Percentiles rank a stretch among this genome's conserved stretches.
Evolutionary conservation across 139 green algal genomes (phyloP).

Genomic region (Chlamydomonas urium): DNA sequence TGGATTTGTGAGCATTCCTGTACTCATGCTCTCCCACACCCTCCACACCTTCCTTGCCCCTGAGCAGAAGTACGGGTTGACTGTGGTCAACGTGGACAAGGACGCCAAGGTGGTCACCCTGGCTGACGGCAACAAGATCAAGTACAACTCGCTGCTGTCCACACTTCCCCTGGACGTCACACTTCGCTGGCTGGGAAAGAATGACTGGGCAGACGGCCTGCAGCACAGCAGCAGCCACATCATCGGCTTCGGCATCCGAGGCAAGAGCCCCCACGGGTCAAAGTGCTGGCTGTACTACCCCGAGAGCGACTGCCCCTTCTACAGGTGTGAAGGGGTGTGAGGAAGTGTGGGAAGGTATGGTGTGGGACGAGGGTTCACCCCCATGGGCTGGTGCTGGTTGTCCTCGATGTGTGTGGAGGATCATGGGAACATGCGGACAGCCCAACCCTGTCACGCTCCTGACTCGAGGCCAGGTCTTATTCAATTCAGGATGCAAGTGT

Average conservation of each 20-base stretch:
- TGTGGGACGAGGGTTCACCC: too few species aligned
- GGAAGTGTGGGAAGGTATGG: too few species aligned
- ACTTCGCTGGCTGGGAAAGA: conserved; percentile 60
- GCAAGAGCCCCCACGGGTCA: conserved; percentile 66
- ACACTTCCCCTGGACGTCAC: conserved; percentile 81
- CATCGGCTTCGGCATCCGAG: conserved; percentile 67
- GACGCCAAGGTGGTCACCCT: conserved; percentile 57
- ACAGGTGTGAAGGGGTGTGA: conserved; percentile 48
- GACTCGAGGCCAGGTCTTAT: too few species aligned
- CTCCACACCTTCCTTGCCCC: background rate
- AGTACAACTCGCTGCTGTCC: conserved; percentile 66
- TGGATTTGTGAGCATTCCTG: too few species aligned
- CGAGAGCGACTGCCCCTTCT: conserved; percentile 87
- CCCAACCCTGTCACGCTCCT: too few species aligned
- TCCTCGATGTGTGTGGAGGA: too few species aligned
- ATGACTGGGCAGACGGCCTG: conserved; percentile 67
- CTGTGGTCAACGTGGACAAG: conserved; percentile 67
- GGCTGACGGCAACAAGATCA: conserved; percentile 31
- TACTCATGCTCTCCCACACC: too few species aligned
- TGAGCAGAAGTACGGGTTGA: conserved; percentile 54
- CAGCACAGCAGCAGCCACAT: conserved; percentile 79
- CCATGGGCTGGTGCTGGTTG: too few species aligned
- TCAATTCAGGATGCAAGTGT: too few species aligned
- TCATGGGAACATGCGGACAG: too few species aligned
- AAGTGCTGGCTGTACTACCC: conserved; percentile 96